Evolutionary conservation across 1,284 basidiomycete genomes (phyloP), one percentile per base, ranked within the genome.

Genomic region (Tylopilus sp.): DNA sequence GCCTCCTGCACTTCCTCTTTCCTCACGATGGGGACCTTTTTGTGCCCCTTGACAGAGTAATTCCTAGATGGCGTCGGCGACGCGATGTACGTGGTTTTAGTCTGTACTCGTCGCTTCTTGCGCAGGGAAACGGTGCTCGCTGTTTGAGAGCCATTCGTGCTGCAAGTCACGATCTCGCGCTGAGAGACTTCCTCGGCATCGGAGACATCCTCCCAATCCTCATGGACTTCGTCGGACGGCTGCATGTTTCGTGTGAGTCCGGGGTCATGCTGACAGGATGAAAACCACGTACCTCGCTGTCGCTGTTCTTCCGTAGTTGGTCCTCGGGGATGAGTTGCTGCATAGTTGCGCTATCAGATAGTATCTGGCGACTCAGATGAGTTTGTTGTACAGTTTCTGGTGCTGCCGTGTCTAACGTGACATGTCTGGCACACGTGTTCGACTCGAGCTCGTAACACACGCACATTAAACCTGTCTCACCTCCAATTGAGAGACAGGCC

Each of bases 121-220:
- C 52, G 63, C 6, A 44, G 15, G 16, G 53, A 50, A 36, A 48
- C 25, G 12, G 41, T 21, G 44, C 34, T 53, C 15, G 53, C 5
- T n/a, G 49, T 29, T n/a, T 45, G 50, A 19, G 58, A 51, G 19
- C 51, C 42, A 6, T 25, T 46, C n/a, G 45, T 12, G 31, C 38
- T 48, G 29, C 52, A 44, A 9, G 38, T 44, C 25, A 11, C 26
- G 23, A 30, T 35, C 11, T 45, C 52, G 3, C n/a, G 45, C 33
- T 48, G 51, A 37, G 61, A 45, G 29, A 11, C 31, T 12, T 43
- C 36, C 15, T 53, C 59, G 1, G 35, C 39, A 21, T 64, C 61
- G 16, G 63, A 55, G 36, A 54, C 13, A 26, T 66, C 58, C 26
- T 68, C 66, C 63, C 60, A 64, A 5, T 49, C 56, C 19, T 53